Percentiles rank a stretch among this genome's conserved stretches.
Conservation (phyloP, 331 rosid genomes). For the Quercus lobata region DNA sequence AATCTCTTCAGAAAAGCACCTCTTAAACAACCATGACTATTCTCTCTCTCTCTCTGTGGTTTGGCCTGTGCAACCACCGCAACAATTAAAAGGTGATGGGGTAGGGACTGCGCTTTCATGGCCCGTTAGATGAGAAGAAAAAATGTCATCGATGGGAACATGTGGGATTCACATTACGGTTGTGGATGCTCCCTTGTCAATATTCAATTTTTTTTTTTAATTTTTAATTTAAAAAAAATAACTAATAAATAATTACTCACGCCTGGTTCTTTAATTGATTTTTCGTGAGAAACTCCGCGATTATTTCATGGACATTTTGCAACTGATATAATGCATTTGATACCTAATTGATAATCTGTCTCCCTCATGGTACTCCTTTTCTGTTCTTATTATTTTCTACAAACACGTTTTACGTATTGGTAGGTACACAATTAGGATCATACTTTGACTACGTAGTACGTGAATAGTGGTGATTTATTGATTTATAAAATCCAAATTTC, state of each 20-base stretch:
- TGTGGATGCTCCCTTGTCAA: background rate
- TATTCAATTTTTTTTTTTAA: background rate
- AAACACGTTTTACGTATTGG: too few relatives aligned
- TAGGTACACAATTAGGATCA: too few relatives aligned
- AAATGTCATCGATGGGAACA: conserved; percentile 34
- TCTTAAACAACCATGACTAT: conserved; percentile 35
- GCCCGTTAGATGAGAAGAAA: conserved; percentile 34
- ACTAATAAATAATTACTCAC: background rate
- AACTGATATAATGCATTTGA: background rate
- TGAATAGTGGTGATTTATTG: too few relatives aligned
- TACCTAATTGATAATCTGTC: background rate
- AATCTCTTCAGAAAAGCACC: conserved; percentile 56
- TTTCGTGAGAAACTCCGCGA: background rate
- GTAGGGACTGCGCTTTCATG: conserved; percentile 33
- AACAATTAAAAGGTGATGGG: conserved; percentile 27
- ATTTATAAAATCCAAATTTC: too few relatives aligned
- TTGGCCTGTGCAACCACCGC: conserved; percentile 59
- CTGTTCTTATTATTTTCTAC: background rate
- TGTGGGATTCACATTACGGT: background rate
- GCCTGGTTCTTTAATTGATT: background rate
- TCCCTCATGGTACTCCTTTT: background rate
- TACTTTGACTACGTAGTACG: too few relatives aligned
- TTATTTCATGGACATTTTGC: background rate
- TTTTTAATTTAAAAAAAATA: background rate
- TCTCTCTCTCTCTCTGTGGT: background rate